phyloP scores from a whole-genome alignment of 345 rosid genomes.

The Litchi chinensis region DNA sequence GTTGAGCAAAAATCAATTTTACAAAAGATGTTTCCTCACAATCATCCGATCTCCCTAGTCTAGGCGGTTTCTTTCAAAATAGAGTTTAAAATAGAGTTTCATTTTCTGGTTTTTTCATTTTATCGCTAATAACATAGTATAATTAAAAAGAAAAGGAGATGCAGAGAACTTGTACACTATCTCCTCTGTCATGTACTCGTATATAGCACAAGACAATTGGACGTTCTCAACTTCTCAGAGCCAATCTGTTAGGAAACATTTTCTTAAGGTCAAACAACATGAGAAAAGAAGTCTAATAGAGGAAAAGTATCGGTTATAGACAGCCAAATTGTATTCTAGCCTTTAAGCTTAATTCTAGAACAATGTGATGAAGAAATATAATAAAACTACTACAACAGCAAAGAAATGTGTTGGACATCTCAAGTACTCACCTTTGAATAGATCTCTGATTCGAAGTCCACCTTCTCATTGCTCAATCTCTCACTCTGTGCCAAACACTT shows the following conservation, averaged over 20 bases:
- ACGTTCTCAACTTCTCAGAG: background rate
- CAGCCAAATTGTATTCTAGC: background rate
- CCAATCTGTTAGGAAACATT: background rate
- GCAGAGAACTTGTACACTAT: background rate
- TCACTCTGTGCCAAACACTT: conserved; percentile 77
- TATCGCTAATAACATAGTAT: background rate
- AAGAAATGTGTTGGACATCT: conserved; percentile 9
- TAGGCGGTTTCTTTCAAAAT: background rate
- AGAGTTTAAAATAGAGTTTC: too few species aligned
- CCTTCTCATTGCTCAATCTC: conserved; percentile 55
- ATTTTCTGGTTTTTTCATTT: background rate
- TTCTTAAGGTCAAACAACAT: background rate
- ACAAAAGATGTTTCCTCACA: background rate
- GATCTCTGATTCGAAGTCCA: conserved; percentile 69
- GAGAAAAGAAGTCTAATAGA: background rate
- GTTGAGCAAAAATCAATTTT: background rate
- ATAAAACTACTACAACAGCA: background rate
- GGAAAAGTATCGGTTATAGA: background rate
- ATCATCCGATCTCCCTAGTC: background rate
- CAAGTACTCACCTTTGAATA: conserved; percentile 63
- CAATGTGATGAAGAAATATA: background rate
- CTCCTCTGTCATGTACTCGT: background rate
- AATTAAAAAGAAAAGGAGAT: background rate
- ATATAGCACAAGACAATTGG: background rate
- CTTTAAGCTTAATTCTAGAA: background rate